Evolutionary conservation across 2,329 filamentous ascomycete species (phyloP), one percentile per base, ranked within the genome.

Genomic region (Rhinocladiella similis): DNA sequence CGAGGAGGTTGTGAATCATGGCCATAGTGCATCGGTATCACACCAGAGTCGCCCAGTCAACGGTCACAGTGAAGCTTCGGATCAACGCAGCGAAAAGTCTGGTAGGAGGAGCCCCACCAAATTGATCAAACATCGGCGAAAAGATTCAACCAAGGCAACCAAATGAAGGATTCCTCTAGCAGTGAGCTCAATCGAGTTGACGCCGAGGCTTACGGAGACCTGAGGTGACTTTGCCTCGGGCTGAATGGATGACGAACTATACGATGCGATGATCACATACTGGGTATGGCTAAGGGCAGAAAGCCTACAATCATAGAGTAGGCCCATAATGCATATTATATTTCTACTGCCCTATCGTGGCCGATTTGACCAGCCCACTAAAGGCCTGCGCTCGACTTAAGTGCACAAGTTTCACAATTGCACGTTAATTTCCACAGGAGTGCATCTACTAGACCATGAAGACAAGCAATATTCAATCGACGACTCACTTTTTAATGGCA

Each of bases 1-100:
- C 51, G 72, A 75, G 53, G 63, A 65, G 33, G 63, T 72, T 49
- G 63, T 73, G 39, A 65, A 64, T 47, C 48, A 50, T 41, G 54
- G 57, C 45, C 50, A 51, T 10, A 41, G 7, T 27, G 52, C 4
- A 14, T 27, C 36, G 5, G 39, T 22, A 3, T 27, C 47, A n/a
- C 33, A 35, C 12, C 47, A 50, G 38, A 12, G 20, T 16, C 46
- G 42, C 22, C n/a, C 43, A 27, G 18, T 33, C 13, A 51, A 50
- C 35, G 42, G 42, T 22, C 29, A 38, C 45, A n/a, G 25, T 19
- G 22, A 43, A 25, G 22, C 25, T n/a, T 43, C 51, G 29, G 46
- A 53, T 33, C 19, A 41, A 12, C 42, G 42, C 1, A 51, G 47
- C 29, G 51, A 46, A 47, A 54, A 56, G 22, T 38, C 47, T 49